Conservation (phyloP, 768 basidiomycete genomes). For the Hygrophoropsis aurantiaca region DNA sequence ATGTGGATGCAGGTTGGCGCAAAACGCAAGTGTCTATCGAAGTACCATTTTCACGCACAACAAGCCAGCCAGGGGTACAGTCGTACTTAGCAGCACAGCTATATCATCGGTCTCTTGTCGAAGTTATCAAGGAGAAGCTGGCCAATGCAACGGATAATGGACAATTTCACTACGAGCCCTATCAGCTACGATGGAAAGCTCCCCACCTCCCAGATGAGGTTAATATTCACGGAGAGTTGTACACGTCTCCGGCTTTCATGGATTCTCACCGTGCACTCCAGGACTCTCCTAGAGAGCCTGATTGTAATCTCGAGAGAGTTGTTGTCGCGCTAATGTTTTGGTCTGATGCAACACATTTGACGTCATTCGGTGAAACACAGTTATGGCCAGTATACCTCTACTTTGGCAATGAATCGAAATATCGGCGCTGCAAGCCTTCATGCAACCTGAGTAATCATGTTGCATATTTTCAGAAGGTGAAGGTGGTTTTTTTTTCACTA, state of each 20-base stretch:
- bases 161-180: slow-evolving; percentile 10
- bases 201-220: neutral
- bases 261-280: slow-evolving; percentile 12
- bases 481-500: neutral
- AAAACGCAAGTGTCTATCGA: slow-evolving; percentile 3
- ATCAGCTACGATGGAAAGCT: neutral
- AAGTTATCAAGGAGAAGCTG: slow-evolving; percentile 13
- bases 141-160: slow-evolving; percentile 2
- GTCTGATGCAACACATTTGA: slow-evolving; percentile 30
- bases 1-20: slow-evolving; percentile 18
- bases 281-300: slow-evolving; percentile 13
- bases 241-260: slow-evolving; percentile 9
- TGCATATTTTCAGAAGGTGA: slow-evolving; percentile 8
- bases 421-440: slow-evolving; percentile 12
- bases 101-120: slow-evolving; percentile 11
- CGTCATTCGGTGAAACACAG: slow-evolving; percentile 27
- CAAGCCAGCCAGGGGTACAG: neutral
- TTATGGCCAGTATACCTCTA: slow-evolving; percentile 24
- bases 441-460: slow-evolving; percentile 5
- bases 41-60: slow-evolving; percentile 3
- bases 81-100: slow-evolving; percentile 7
- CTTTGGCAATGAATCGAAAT: slow-evolving; percentile 24
- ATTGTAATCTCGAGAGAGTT: slow-evolving; percentile 12
- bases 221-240: slow-evolving; percentile 13
- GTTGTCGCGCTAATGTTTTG: slow-evolving; percentile 26